phyloP scores from a whole-genome alignment of 2,329 filamentous ascomycete genomes.

The Fusarium concolor region DNA sequence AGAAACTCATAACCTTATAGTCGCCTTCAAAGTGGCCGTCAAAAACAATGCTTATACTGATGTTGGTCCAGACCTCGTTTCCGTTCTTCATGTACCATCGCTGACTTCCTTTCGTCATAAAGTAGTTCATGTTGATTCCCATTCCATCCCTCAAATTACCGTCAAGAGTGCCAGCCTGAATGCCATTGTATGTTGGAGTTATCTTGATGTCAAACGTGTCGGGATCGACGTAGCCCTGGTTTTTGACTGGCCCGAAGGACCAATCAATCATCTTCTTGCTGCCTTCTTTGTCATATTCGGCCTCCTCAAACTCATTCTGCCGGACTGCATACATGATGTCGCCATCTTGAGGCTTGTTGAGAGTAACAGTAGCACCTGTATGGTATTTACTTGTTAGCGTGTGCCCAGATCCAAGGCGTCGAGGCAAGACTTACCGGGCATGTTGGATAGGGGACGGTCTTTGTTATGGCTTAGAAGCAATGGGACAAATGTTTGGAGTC shows the following conservation, averaged over 20 bases:
- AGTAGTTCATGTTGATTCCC: rapidly evolving
- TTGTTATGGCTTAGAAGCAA: neutral
- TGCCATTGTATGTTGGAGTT: neutral
- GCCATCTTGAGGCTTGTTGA: no score
- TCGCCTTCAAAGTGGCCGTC: neutral
- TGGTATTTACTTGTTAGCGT: no score
- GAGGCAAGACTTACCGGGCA: neutral
- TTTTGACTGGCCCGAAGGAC: neutral
- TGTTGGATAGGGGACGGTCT: neutral
- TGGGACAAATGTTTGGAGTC: neutral
- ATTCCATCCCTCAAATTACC: neutral
- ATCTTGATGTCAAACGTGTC: neutral
- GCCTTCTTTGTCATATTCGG: neutral
- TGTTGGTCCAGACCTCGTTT: neutral
- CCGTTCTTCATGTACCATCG: neutral
- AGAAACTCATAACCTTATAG: neutral
- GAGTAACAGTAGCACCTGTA: no score
- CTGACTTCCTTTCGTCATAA: neutral
- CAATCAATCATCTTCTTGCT: neutral
- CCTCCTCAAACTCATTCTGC: no score
- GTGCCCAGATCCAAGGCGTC: no score
- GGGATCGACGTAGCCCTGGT: neutral
- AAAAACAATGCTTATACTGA: neutral
- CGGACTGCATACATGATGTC: no score
- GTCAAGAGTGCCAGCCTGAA: neutral